Percentiles rank a stretch among this genome's conserved stretches.
Conservation (phyloP, 164 flowering plant species). For the Vitis rupestris region DNA sequence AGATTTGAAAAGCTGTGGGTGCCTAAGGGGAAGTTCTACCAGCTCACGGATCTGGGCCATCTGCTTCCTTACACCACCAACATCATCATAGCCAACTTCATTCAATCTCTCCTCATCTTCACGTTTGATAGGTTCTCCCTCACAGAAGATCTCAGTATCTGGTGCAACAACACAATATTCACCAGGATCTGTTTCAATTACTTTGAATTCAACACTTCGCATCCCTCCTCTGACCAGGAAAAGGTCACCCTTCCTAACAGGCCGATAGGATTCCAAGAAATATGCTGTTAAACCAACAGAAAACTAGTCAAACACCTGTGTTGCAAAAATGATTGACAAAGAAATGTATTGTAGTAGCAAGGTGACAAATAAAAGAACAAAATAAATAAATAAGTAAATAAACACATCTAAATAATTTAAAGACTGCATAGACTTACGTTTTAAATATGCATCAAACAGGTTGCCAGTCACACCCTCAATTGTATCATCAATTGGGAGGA, state of each 20-base stretch:
- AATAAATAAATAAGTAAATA: background rate
- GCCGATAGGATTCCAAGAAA: slow-evolving; percentile 63
- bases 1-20: slow-evolving; percentile 65
- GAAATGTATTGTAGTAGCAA: background rate
- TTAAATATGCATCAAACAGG: slow-evolving; percentile 48
- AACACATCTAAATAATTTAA: too few species aligned
- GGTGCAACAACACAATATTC: slow-evolving; percentile 74
- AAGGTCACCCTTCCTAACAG: slow-evolving; percentile 65
- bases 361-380: background rate
- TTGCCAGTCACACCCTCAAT: slow-evolving; percentile 57
- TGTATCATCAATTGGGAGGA: slow-evolving; percentile 54
- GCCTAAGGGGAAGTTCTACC: slow-evolving; percentile 70
- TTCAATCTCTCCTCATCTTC: slow-evolving; percentile 64
- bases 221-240: slow-evolving; percentile 72
- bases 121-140: slow-evolving; percentile 63
- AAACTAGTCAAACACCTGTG: background rate
- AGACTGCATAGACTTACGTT: slow-evolving; percentile 22
- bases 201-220: slow-evolving; percentile 69
- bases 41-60: slow-evolving; percentile 80
- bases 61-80: slow-evolving; percentile 76
- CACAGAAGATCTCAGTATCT: slow-evolving; percentile 68
- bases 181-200: slow-evolving; percentile 64
- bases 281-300: slow-evolving; percentile 45
- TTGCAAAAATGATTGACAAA: background rate
- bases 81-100: slow-evolving; percentile 76